Conservation (phyloP, 352 stramenopile species). For the Globisporangium sylvaticum region DNA sequence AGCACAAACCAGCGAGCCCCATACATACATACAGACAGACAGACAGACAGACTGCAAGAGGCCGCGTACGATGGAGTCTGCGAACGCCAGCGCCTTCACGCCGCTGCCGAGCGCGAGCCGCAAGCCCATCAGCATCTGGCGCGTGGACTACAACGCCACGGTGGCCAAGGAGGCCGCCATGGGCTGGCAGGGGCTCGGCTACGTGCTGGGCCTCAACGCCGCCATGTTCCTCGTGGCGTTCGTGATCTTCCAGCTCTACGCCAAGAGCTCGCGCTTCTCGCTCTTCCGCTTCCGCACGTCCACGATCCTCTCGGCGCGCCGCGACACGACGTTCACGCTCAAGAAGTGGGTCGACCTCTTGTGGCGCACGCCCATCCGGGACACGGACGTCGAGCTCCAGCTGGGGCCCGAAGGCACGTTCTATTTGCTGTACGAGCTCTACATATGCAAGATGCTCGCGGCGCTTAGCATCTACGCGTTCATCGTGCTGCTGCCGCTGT, state of each 20-base stretch:
- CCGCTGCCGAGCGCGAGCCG: conserved; percentile 12
- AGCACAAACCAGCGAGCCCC: too few species aligned
- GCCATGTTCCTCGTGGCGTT: conserved; percentile 64
- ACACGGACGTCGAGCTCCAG: conserved; percentile 54
- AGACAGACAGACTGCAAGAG: background rate
- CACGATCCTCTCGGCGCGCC: conserved; percentile 33
- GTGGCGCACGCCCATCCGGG: conserved; percentile 66
- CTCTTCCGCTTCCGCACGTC: conserved; percentile 65
- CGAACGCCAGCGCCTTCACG: conserved; percentile 4
- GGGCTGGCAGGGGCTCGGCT: conserved; percentile 78
- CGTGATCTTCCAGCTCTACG: conserved; percentile 60
- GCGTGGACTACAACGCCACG: conserved; percentile 79
- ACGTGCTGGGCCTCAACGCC: conserved; percentile 68
- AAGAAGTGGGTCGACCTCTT: conserved; percentile 61
- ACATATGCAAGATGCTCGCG: conserved; percentile 59
- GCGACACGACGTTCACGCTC: conserved; percentile 44
- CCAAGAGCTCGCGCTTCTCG: conserved; percentile 63
- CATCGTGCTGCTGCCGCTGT: conserved; percentile 69
- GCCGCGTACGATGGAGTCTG: background rate
- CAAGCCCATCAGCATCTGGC: conserved; percentile 57
- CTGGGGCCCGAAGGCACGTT: conserved; percentile 79
- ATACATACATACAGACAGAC: background rate
- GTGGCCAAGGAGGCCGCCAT: conserved; percentile 67
- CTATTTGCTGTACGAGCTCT: conserved; percentile 83
- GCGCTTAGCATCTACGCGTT: conserved; percentile 60